Base-by-base conservation (phyloP, 2,329 filamentous ascomycete genomes). In the Fusarium buxicola region DNA sequence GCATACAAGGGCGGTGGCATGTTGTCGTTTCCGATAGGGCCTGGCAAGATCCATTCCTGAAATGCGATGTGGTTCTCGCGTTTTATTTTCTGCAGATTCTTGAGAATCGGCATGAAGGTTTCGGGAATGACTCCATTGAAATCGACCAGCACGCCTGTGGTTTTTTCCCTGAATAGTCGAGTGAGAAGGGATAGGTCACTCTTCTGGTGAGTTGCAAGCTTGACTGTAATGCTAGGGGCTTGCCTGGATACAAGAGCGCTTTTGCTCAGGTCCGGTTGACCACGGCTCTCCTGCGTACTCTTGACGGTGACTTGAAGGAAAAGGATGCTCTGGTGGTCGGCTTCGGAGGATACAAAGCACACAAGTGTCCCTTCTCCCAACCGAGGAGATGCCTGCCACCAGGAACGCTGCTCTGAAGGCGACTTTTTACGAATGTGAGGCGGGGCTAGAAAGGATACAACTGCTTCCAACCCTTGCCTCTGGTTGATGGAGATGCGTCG, bases 1-100 rank as follows among this genome's bases (percentile, higher is more conserved):
- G 85, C 76, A 60, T 89, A 90, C 1, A 76, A 70, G 0, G 87
- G 86, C 8, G 82, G 69, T 16, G 4, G 44, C 12, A 62, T 59
- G 3, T 12, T 8, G 4, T 18, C 21, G 0, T 41, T 25, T 8
- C 9, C 13, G 7, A 21, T 3, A 0, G 24, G 13, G 11, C 36
- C 25, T 1, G 60, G 60, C 7, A 62, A 16, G n/a, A 66, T 55
- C 58, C 58, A 62, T 5, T 40, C 21, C 3, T 39, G 47, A 12
- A 55, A 60, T 2, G 61, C 34, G 2, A 61, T 28, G 5, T 58
- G 45, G 2, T 58, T 58, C 8, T 39, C 32, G 1, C 32, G n/a
- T 8, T 55, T 39, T 9, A 66, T 65, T n/a, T 8, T 28, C 12
- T 60, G 58, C 0, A 65, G 34, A 5, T 49, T 63, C 11, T 30